These are phyloP conservation scores for Candida mattraensis DNA, from an alignment of 805 yeast genomes.

Conservation along the genomic window DNA sequence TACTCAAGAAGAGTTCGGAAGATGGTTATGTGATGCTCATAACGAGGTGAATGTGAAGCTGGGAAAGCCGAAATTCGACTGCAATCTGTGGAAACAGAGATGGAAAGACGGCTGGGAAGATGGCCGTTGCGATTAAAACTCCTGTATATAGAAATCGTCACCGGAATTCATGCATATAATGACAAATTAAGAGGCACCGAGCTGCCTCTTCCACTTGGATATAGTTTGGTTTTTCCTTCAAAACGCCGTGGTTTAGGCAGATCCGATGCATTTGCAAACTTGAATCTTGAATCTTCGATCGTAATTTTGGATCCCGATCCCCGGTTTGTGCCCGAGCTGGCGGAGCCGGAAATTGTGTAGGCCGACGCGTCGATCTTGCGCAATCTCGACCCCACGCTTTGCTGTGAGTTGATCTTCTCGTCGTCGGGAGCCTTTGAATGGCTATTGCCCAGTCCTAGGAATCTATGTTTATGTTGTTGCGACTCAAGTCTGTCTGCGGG, in stretches of 20 bases:
- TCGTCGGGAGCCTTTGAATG: slow-evolving; percentile 31
- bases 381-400: slow-evolving; percentile 48
- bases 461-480: slow-evolving; percentile 16
- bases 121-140: slow-evolving; percentile 44
- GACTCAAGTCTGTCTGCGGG: slow-evolving; percentile 24
- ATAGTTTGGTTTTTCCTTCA: slow-evolving; percentile 68
- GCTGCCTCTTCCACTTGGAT: slow-evolving; percentile 94
- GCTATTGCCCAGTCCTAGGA: slow-evolving; percentile 17
- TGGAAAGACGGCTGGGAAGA: slow-evolving; percentile 96
- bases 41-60: slow-evolving; percentile 86
- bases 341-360: slow-evolving; percentile 54
- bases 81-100: slow-evolving; percentile 86
- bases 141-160: slow-evolving; percentile 2
- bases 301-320: slow-evolving; percentile 35
- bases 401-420: slow-evolving; percentile 39
- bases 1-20: slow-evolving; percentile 76
- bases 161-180: slow-evolving; percentile 16
- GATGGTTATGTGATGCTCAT: slow-evolving; percentile 94
- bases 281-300: slow-evolving; percentile 75
- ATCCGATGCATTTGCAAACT: slow-evolving; percentile 62
- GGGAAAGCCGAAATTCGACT: slow-evolving; percentile 85
- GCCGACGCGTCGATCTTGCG: slow-evolving; percentile 65
- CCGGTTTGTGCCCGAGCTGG: slow-evolving; percentile 15
- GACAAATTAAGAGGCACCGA: slow-evolving; percentile 80
- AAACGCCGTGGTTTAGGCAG: slow-evolving; percentile 88